These are phyloP conservation scores for Eucalyptus cloeziana DNA, from an alignment of 345 rosid species.

Conservation along the genomic window DNA sequence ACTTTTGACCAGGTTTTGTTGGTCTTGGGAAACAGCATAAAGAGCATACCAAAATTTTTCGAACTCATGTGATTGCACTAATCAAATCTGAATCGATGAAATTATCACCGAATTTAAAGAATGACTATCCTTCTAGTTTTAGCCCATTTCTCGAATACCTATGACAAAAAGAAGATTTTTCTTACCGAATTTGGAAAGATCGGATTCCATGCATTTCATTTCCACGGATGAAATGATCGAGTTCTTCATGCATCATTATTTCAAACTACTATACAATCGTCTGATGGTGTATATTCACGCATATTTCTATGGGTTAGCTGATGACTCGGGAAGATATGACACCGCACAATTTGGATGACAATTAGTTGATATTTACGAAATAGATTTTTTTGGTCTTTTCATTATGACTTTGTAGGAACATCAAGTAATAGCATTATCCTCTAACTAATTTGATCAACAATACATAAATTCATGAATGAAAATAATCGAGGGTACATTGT, in stretches of 20 bases:
- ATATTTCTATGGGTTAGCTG: background rate
- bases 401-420: background rate
- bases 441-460: no score
- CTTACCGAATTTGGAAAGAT: background rate
- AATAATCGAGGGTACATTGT: background rate
- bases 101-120: background rate
- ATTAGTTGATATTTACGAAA: background rate
- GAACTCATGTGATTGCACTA: background rate
- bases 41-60: background rate
- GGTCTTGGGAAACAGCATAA: background rate
- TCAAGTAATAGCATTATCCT: background rate
- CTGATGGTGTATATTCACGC: background rate
- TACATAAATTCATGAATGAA: background rate
- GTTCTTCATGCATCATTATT: background rate
- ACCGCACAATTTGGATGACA: accelerated
- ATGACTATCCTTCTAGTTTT: background rate
- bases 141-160: background rate
- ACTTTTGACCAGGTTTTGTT: background rate
- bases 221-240: background rate
- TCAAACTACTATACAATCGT: background rate
- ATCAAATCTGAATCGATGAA: background rate
- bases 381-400: background rate
- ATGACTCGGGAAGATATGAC: accelerated
- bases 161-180: background rate
- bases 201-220: background rate